Evolutionary conservation across 2,329 filamentous ascomycete species (phyloP).

Genomic region (Thielaviopsis populi): DNA sequence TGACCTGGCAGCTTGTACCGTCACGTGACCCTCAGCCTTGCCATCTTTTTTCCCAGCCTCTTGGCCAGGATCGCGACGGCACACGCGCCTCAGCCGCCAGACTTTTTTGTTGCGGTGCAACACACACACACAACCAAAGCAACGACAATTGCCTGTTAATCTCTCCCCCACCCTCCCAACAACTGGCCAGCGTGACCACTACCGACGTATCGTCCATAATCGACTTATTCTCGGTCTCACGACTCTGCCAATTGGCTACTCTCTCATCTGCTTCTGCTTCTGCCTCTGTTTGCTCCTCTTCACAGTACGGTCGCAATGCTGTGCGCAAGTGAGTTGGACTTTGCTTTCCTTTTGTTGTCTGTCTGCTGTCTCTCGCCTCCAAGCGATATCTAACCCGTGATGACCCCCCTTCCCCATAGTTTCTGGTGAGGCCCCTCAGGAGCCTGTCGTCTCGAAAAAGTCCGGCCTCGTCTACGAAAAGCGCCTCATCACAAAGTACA

Average conservation of each 20-base stretch:
- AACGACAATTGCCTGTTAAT: not conserved
- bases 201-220: not conserved
- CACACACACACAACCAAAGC: not conserved
- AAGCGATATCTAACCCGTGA: not conserved
- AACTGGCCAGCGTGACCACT: not conserved
- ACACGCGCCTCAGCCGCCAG: not conserved
- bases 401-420: slow-evolving; percentile 37
- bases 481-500: slow-evolving; percentile 86
- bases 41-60: slow-evolving; percentile 12
- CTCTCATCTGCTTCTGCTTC: not conserved
- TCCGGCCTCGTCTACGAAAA: slow-evolving; percentile 91
- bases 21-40: slow-evolving; percentile 18
- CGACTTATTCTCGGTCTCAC: not conserved
- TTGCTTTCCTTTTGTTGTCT: not conserved
- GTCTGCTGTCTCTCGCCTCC: not conserved
- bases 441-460: slow-evolving; percentile 88
- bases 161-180: too few relatives aligned
- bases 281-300: not conserved
- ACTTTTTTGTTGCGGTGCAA: not conserved
- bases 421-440: slow-evolving; percentile 89
- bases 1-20: not conserved
- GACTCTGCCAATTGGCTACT: not conserved
- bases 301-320: slow-evolving; percentile 28
- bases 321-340: slow-evolving; percentile 34
- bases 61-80: slow-evolving; percentile 10